phyloP scores from a whole-genome alignment of 2,329 filamentous ascomycete genomes.

The Neofusicoccum kwambonambiense region DNA sequence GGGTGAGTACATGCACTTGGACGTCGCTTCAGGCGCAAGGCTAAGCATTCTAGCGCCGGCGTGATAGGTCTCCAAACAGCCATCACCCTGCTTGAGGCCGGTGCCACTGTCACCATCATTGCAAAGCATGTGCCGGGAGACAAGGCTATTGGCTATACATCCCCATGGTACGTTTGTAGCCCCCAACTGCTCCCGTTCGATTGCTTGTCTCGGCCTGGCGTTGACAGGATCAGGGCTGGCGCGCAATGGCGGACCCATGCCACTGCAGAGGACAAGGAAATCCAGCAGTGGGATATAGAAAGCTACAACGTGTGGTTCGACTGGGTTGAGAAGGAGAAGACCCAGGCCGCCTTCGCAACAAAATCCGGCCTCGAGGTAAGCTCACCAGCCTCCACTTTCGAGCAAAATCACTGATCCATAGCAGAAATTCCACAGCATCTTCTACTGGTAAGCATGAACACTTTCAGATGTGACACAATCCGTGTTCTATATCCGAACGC shows the following conservation, averaged over 20 bases:
- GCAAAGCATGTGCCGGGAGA: slow-evolving; percentile 46
- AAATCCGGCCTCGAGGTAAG: slow-evolving; percentile 25
- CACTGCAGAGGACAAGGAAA: slow-evolving; percentile 28
- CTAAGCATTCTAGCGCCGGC: slow-evolving; percentile 39
- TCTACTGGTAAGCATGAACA: slow-evolving; percentile 9
- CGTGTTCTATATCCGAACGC: too few species aligned
- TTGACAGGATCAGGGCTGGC: slow-evolving; percentile 40
- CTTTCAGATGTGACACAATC: too few species aligned
- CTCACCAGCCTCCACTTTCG: too few species aligned
- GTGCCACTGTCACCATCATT: slow-evolving; percentile 43
- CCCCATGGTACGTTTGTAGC: slow-evolving; percentile 38
- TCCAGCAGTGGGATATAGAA: slow-evolving; percentile 42
- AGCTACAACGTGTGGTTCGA: slow-evolving; percentile 44
- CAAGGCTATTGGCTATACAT: slow-evolving; percentile 43
- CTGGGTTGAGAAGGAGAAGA: slow-evolving; percentile 28
- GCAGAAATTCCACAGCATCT: slow-evolving; percentile 18
- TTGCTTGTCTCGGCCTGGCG: background rate
- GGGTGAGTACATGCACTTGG: background rate
- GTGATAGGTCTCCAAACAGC: slow-evolving; percentile 49
- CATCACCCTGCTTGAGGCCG: slow-evolving; percentile 41
- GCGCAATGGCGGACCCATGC: slow-evolving; percentile 50
- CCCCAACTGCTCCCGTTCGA: background rate
- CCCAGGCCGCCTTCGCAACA: slow-evolving; percentile 22
- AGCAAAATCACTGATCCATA: background rate
- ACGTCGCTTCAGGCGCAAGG: background rate